Percentiles rank a stretch among this genome's conserved stretches.
These are phyloP conservation scores for Cenchrus americanus DNA, from an alignment of 176 grass and related monocot species.

Conservation along the genomic window DNA sequence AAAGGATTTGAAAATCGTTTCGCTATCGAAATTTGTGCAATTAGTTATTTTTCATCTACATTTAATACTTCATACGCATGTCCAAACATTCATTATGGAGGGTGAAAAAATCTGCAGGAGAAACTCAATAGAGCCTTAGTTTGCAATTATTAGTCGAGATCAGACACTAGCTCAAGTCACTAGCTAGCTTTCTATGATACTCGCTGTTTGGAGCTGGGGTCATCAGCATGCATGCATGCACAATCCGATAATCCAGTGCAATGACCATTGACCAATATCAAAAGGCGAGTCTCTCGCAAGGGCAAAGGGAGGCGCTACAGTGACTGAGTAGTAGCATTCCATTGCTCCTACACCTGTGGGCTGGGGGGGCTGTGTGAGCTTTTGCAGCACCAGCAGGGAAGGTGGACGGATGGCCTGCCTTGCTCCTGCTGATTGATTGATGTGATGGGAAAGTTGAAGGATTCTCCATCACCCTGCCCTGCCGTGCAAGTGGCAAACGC, in stretches of 20 bases:
- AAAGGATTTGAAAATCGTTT: too few species aligned
- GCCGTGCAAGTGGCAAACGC: slow-evolving; percentile 19
- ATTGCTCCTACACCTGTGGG: slow-evolving; percentile 25
- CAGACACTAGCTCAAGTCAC: slow-evolving; percentile 2
- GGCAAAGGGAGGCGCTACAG: not conserved
- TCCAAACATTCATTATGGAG: too few species aligned
- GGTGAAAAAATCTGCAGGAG: too few species aligned
- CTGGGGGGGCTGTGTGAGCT: slow-evolving; percentile 17
- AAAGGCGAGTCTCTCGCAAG: not conserved
- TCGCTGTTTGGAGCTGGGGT: not conserved
- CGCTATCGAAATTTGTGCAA: too few species aligned
- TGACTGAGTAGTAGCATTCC: not conserved
- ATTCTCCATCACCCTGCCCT: slow-evolving; percentile 19
- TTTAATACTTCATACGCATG: too few species aligned
- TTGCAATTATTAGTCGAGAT: not conserved
- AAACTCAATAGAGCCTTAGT: too few species aligned
- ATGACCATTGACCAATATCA: not conserved
- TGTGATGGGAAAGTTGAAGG: slow-evolving; percentile 46
- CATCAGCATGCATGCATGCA: too few species aligned
- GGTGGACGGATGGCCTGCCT: not conserved
- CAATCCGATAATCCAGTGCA: not conserved
- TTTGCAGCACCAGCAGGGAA: slow-evolving; percentile 11
- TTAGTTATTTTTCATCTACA: too few species aligned
- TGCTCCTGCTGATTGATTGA: slow-evolving; percentile 10
- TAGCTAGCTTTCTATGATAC: slow-evolving; percentile 1